phyloP scores from a whole-genome alignment of 208 protist species.

The Leishmania guyanensis region DNA sequence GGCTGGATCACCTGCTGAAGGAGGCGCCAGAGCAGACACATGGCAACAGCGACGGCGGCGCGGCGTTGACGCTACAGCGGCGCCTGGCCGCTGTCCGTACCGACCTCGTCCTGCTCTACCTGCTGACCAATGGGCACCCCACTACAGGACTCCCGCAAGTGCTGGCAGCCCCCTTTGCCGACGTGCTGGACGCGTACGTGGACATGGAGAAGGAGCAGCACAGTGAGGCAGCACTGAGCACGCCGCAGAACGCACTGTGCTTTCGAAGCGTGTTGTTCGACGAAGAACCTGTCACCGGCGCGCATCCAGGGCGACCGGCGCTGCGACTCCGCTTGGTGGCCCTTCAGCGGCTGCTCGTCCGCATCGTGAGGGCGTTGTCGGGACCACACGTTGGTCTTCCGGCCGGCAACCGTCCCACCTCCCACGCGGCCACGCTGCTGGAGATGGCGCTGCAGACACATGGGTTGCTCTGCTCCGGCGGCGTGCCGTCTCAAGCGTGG shows the following conservation, averaged over 20 bases:
- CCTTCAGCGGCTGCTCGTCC: slow-evolving; percentile 46
- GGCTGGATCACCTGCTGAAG: slow-evolving; percentile 49
- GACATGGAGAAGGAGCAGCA: slow-evolving; percentile 17
- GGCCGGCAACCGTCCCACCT: slow-evolving; percentile 14
- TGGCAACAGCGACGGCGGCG: neutral
- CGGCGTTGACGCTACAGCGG: slow-evolving; percentile 17
- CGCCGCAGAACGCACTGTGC: neutral
- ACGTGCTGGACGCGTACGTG: slow-evolving; percentile 66
- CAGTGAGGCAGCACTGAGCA: neutral
- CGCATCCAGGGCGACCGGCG: slow-evolving; percentile 15
- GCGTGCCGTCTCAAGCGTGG: slow-evolving; percentile 58
- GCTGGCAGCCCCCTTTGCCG: slow-evolving; percentile 47
- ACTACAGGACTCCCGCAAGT: slow-evolving; percentile 47
- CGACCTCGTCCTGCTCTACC: slow-evolving; percentile 67
- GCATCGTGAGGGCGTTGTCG: slow-evolving; percentile 5
- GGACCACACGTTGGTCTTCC: slow-evolving; percentile 12
- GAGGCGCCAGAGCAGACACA: neutral
- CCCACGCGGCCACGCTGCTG: slow-evolving; percentile 58
- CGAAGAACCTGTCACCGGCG: slow-evolving; percentile 28
- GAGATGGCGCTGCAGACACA: slow-evolving; percentile 71
- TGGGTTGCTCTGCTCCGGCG: slow-evolving; percentile 54
- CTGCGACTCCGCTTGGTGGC: slow-evolving; percentile 44
- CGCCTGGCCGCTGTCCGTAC: slow-evolving; percentile 53
- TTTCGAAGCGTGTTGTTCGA: slow-evolving; percentile 35
- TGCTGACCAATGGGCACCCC: slow-evolving; percentile 56